phyloP scores from a whole-genome alignment of 306 rosid species.

The Cucurbita moschata region DNA sequence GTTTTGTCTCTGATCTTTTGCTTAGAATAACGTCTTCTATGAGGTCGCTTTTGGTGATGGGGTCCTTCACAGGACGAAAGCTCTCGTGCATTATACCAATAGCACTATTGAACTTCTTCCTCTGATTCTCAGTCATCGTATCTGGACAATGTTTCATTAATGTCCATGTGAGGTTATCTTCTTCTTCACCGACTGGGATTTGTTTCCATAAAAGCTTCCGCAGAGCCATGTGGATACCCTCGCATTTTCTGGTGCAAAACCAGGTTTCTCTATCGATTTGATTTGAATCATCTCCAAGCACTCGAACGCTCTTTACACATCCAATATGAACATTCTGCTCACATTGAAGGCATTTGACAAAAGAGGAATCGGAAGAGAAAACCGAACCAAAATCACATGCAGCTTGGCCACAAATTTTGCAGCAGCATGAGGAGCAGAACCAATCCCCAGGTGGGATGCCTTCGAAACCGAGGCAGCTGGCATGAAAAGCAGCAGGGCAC shows the following conservation, averaged over 20 bases:
- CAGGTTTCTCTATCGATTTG: slow-evolving; percentile 2
- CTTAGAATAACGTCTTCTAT: slow-evolving; percentile 29
- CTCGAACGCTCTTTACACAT: slow-evolving; percentile 16
- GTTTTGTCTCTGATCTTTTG: slow-evolving; percentile 21
- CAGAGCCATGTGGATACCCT: slow-evolving; percentile 19
- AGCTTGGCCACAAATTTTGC: slow-evolving; percentile 26
- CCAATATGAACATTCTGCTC: slow-evolving; percentile 27
- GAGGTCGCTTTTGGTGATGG: slow-evolving; percentile 16
- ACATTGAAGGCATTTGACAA: slow-evolving; percentile 40
- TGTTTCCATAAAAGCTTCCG: slow-evolving; percentile 28
- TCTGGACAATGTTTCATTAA: slow-evolving; percentile 16
- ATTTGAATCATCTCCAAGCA: background rate
- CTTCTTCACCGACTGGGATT: slow-evolving; percentile 12
- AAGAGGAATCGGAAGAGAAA: background rate
- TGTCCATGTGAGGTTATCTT: slow-evolving; percentile 35
- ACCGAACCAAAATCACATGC: background rate
- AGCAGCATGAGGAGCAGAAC: slow-evolving; percentile 54
- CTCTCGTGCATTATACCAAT: slow-evolving; percentile 37
- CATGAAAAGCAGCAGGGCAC: slow-evolving; percentile 53
- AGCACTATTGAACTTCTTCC: slow-evolving; percentile 32
- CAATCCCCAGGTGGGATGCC: slow-evolving; percentile 36
- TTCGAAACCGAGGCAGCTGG: slow-evolving; percentile 23
- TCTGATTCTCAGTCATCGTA: slow-evolving; percentile 1
- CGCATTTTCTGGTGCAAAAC: slow-evolving; percentile 39
- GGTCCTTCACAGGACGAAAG: slow-evolving; percentile 30